Evolutionary conservation across 2,329 filamentous ascomycete genomes (phyloP).

Genomic region (Neonectria sp.): DNA sequence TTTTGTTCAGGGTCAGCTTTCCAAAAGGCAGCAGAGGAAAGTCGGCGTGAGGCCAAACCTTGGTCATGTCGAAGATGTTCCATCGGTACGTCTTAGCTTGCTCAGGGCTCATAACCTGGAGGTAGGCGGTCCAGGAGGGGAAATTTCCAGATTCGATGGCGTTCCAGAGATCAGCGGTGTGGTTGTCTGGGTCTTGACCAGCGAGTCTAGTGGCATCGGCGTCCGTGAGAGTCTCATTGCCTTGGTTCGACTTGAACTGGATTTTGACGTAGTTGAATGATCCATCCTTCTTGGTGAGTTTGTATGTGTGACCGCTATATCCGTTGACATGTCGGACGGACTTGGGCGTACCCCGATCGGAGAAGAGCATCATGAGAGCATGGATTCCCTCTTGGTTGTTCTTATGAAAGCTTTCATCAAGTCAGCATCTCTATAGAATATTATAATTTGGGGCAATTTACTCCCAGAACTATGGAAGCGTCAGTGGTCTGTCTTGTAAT

Average conservation of each 20-base stretch:
- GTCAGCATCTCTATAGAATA: neutral
- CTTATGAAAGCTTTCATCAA: conserved; percentile 55
- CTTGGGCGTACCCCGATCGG: conserved; percentile 63
- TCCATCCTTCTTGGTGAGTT: conserved; percentile 60
- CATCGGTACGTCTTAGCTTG: conserved; percentile 73
- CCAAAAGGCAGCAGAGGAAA: conserved; percentile 75
- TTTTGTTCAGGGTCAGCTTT: conserved; percentile 75
- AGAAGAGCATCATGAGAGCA: conserved; percentile 66
- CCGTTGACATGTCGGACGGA: conserved; percentile 63
- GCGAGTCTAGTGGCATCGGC: conserved; percentile 54
- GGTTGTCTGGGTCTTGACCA: conserved; percentile 67
- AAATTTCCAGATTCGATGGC: conserved; percentile 73
- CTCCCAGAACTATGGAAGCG: conserved; percentile 54
- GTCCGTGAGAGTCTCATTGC: conserved; percentile 59
- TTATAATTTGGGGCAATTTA: neutral
- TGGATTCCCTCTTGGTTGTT: conserved; percentile 68
- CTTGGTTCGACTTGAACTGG: conserved; percentile 64
- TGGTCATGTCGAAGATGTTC: conserved; percentile 79
- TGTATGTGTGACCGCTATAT: conserved; percentile 65
- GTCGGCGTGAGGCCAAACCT: conserved; percentile 76
- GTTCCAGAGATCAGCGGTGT: conserved; percentile 52
- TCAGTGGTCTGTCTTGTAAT: neutral
- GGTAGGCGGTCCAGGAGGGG: conserved; percentile 75
- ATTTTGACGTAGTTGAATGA: conserved; percentile 65
- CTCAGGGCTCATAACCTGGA: conserved; percentile 74